phyloP scores from a whole-genome alignment of 2,329 filamentous ascomycete species.

The Tolypocladium sp. region DNA sequence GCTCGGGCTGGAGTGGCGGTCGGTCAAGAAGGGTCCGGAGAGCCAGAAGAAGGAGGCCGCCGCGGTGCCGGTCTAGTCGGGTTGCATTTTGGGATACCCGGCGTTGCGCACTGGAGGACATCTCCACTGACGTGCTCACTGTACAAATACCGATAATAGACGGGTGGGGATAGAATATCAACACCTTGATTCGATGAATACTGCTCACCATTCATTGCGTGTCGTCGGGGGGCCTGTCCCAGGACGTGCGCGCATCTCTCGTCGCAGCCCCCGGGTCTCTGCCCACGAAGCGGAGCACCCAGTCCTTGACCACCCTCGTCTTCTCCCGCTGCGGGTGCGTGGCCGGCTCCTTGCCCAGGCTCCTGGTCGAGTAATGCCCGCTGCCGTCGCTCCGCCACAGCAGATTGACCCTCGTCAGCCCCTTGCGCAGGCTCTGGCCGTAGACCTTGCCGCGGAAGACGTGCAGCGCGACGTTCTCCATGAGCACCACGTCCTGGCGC shows the following conservation, averaged over 20 bases:
- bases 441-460: slow-evolving; percentile 72
- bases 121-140: background rate
- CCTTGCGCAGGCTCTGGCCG: slow-evolving; percentile 69
- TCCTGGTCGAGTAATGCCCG: slow-evolving; percentile 47
- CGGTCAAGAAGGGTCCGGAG: slow-evolving; percentile 34
- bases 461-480: slow-evolving; percentile 71
- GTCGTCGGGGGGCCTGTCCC: slow-evolving; percentile 32
- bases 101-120: background rate
- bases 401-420: slow-evolving; percentile 60
- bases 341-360: slow-evolving; percentile 27
- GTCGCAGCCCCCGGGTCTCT: slow-evolving; percentile 15
- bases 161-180: background rate
- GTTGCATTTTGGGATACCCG: background rate
- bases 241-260: slow-evolving; percentile 14
- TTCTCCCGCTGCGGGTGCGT: slow-evolving; percentile 49
- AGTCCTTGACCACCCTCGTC: slow-evolving; percentile 59
- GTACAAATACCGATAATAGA: background rate
- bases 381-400: slow-evolving; percentile 43
- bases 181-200: background rate
- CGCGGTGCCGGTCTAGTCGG: slow-evolving; percentile 9
- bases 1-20: slow-evolving; percentile 41
- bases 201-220: slow-evolving; percentile 19
- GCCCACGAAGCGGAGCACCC: slow-evolving; percentile 64
- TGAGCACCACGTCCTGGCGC: slow-evolving; percentile 66
- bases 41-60: slow-evolving; percentile 16